Evolutionary conservation across 371 early-diverging fungal genomes (phyloP).

Genomic region (Syncephalastrum sp.): DNA sequence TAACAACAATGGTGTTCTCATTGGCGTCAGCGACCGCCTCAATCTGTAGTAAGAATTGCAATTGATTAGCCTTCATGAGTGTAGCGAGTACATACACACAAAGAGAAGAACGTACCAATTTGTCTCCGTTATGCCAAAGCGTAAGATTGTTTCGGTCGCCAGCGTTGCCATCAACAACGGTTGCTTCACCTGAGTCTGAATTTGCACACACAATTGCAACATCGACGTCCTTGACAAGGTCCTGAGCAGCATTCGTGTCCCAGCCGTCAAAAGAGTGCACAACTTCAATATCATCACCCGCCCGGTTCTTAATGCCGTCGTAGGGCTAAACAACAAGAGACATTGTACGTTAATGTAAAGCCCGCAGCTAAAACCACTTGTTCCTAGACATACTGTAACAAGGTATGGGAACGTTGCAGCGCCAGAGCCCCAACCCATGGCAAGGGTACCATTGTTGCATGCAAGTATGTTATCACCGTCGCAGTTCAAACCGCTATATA

Average conservation of each 20-base stretch:
- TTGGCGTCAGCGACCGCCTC: conserved; percentile 39
- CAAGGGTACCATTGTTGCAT: conserved; percentile 44
- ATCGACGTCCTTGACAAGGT: conserved; percentile 43
- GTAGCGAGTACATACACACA: neutral
- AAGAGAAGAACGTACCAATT: conserved; percentile 28
- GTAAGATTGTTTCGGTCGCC: conserved; percentile 58
- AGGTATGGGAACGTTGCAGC: conserved; percentile 56
- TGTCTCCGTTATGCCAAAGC: conserved; percentile 58
- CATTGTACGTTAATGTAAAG: neutral
- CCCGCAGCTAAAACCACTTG: too few relatives aligned
- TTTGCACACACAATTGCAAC: conserved; percentile 58
- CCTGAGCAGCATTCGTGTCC: conserved; percentile 31
- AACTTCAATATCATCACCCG: conserved; percentile 28
- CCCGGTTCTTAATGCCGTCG: conserved; percentile 40
- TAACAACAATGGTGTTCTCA: conserved; percentile 47
- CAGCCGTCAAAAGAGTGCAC: conserved; percentile 9
- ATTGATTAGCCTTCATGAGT: neutral
- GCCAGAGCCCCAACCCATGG: conserved; percentile 66
- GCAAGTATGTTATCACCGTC: conserved; percentile 18
- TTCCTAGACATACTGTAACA: conserved; percentile 29
- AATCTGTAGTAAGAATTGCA: conserved; percentile 18
- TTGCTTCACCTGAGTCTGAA: conserved; percentile 58
- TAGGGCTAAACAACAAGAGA: conserved; percentile 13
- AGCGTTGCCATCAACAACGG: conserved; percentile 28
- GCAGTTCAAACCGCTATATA: conserved; percentile 14